Percentiles rank a stretch among this genome's conserved stretches.
Conservation (phyloP, 2,329 filamentous ascomycete species). For the Dothideomycetes sp. region DNA sequence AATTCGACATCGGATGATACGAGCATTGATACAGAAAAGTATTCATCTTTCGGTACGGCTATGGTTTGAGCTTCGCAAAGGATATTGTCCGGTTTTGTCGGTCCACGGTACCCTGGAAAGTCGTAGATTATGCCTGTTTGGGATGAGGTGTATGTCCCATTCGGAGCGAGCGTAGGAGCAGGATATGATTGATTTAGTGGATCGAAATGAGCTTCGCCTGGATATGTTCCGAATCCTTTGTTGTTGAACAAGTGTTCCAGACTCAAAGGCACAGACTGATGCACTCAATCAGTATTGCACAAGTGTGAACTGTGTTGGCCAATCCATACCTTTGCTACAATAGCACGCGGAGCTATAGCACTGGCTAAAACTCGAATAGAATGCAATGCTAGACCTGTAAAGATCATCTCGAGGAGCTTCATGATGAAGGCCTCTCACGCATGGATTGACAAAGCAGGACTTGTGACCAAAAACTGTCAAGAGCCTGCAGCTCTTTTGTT, state of each 20-base stretch:
- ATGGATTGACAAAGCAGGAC: no score
- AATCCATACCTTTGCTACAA: no score
- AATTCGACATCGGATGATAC: constrained; percentile 26
- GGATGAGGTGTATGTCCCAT: constrained; percentile 27
- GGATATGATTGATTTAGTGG: constrained; percentile 17
- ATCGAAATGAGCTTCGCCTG: constrained; percentile 40
- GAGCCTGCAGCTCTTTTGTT: no score
- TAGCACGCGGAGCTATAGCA: no score
- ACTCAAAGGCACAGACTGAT: constrained; percentile 14
- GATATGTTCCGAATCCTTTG: constrained; percentile 33
- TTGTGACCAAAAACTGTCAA: no score
- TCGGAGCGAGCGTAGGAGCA: constrained; percentile 18
- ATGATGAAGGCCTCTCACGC: no score
- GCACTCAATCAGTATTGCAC: not conserved
- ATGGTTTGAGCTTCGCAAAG: constrained; percentile 32
- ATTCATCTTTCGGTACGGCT: constrained; percentile 19
- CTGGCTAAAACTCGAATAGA: no score
- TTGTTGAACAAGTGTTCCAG: constrained; percentile 34
- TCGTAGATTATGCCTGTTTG: constrained; percentile 31
- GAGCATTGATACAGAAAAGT: constrained; percentile 23
- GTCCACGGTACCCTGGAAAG: constrained; percentile 34
- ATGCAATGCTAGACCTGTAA: no score
- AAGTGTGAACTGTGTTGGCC: no score
- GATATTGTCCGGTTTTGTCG: constrained; percentile 13
- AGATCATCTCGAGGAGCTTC: no score